Conservation (phyloP, 331 rosid species). For the Quercus lobata region DNA sequence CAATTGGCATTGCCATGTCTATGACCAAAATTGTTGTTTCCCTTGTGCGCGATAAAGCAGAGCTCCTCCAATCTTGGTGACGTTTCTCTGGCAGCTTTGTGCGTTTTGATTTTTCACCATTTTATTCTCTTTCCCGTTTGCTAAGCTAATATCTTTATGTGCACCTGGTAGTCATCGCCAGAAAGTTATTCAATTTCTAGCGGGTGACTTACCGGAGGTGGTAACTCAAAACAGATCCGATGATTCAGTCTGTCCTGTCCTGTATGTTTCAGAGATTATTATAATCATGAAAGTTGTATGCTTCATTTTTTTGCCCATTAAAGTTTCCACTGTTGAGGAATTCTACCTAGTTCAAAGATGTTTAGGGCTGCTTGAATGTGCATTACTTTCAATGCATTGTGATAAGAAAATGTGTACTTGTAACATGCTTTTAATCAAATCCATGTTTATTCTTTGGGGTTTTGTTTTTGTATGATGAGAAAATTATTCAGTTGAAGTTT, state of each 20-base stretch:
- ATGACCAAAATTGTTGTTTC: slow-evolving; percentile 35
- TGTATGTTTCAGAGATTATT: slow-evolving; percentile 32
- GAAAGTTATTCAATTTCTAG: slow-evolving; percentile 40
- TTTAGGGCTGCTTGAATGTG: slow-evolving; percentile 44
- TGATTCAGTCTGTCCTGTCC: slow-evolving; percentile 21
- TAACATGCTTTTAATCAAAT: slow-evolving; percentile 37
- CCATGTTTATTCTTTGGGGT: slow-evolving; percentile 18
- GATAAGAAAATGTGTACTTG: slow-evolving; percentile 41
- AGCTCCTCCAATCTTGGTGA: slow-evolving; percentile 38
- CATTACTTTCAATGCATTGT: slow-evolving; percentile 42
- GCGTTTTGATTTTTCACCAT: slow-evolving; percentile 24
- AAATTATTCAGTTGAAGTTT: slow-evolving; percentile 16
- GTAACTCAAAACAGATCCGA: slow-evolving; percentile 48
- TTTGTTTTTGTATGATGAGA: neutral
- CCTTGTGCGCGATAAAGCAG: slow-evolving; percentile 54
- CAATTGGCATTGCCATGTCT: slow-evolving; percentile 30
- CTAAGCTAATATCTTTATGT: slow-evolving; percentile 39
- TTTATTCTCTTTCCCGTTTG: slow-evolving; percentile 32
- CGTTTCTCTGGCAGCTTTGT: slow-evolving; percentile 47
- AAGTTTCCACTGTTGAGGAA: slow-evolving; percentile 31
- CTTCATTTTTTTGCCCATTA: slow-evolving; percentile 23
- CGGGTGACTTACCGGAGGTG: slow-evolving; percentile 71
- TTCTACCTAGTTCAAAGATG: slow-evolving; percentile 38
- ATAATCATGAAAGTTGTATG: slow-evolving; percentile 43
- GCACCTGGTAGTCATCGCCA: slow-evolving; percentile 80